Conservation (phyloP, 1,284 basidiomycete species). For the Apiotrichum akiyoshidainum region DNA sequence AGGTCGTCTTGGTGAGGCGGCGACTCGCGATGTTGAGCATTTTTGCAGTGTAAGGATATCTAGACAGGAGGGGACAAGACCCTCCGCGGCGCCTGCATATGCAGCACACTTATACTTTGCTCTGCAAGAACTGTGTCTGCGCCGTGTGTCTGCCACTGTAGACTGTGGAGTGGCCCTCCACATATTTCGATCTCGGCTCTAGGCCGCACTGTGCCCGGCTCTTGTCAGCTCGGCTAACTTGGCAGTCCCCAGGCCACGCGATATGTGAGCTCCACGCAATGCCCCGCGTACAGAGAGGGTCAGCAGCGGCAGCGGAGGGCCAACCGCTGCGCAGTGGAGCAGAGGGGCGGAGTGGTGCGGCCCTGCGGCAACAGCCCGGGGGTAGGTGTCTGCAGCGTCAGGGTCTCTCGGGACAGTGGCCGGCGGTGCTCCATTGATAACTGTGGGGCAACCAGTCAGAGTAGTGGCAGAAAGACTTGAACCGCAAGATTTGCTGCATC, state of each 20-base stretch:
- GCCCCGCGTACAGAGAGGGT: background rate
- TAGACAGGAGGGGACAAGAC: background rate
- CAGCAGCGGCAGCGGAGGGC: background rate
- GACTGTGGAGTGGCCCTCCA: too few species aligned
- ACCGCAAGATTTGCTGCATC: background rate
- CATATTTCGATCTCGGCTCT: too few species aligned
- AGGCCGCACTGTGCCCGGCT: background rate
- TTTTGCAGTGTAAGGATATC: background rate
- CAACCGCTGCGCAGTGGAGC: background rate
- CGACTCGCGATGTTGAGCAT: slow-evolving; percentile 1
- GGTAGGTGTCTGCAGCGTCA: too few species aligned
- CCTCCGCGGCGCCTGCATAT: background rate
- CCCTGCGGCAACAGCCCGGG: background rate
- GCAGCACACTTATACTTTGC: background rate
- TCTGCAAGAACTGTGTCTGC: too few species aligned
- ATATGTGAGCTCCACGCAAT: background rate
- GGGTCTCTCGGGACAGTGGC: too few species aligned
- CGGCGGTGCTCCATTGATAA: too few species aligned
- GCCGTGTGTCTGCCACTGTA: too few species aligned
- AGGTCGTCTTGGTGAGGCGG: slow-evolving; percentile 1
- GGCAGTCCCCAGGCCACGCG: background rate
- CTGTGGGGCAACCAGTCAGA: too few species aligned
- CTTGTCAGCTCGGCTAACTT: background rate
- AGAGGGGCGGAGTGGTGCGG: background rate
- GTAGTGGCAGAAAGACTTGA: too few species aligned